Base-by-base conservation (phyloP, 306 rosid genomes). In the Casuarina cunninghamiana region DNA sequence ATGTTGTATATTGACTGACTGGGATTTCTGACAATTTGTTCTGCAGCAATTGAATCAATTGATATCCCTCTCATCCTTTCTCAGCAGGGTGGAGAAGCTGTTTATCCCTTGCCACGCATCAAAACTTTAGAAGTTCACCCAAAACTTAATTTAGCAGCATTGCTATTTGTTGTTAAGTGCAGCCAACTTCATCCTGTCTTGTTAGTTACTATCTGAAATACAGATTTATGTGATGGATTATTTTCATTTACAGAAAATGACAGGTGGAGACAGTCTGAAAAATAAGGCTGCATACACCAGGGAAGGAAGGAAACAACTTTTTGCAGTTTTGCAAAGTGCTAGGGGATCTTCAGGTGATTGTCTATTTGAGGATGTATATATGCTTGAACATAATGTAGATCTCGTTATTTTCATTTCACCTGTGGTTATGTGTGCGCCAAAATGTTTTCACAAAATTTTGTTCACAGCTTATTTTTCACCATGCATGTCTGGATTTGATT, bases 11-110 rank as follows among this genome's bases (percentile, higher is more conserved):
- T 7, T n/a, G 26, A 61, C 79, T 83, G 74, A 83, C 82, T 83
- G 77, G 75, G 69, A 51, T 72, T 46, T 69, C 75, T 77, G 70
- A 74, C 77, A 77, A 68, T 77, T 77, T 76, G 53, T 72, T 67
- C 53, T 82, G 93, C 98, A 96, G 99, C 86, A 71, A 91, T 96
- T 86, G 97, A 93, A 87, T 78, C 96, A 70, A 82, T 96, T 83
- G 99, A 96, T 86, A 93, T 96, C 80, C 98, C 97, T 57, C 97
- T 88, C 81, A 84, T 96, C 89, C 98, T 96, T 82, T 96, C 99
- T 76, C 98, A 96, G 89, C 96, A 90, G 88, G 99, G 96, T 58
- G 99, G 99, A 84, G 99, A 96, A 89, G 84, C 97, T 75, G 97
- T 86, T 80, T 96, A 96, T 83, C 98, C 99, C 71, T 81, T 96